Percentiles rank a stretch among this genome's conserved stretches.
These are phyloP conservation scores for Coemansia asiatica DNA, from an alignment of 192 early-diverging fungal species.

Conservation along the genomic window DNA sequence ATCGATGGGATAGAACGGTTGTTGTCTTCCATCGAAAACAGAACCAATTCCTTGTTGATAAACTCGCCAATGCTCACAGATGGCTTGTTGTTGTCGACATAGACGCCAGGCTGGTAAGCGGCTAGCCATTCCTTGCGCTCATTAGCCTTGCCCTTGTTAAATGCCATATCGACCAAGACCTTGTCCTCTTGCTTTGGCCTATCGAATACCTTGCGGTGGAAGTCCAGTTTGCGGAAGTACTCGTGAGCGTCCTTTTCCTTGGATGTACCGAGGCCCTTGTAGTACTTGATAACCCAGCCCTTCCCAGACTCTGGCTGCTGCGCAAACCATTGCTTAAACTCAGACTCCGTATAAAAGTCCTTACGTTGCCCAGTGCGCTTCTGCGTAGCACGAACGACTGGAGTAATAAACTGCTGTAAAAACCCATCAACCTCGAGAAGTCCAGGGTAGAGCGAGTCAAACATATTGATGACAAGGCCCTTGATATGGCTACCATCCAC, in stretches of 20 bases:
- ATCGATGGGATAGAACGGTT: slow-evolving; percentile 90
- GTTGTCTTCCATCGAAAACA: slow-evolving; percentile 95
- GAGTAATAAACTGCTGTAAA: slow-evolving; percentile 94
- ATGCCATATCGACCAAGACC: slow-evolving; percentile 91
- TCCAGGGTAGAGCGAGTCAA: slow-evolving; percentile 92
- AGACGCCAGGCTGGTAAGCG: slow-evolving; percentile 80
- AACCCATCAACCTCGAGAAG: slow-evolving; percentile 89
- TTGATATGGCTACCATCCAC: slow-evolving; percentile 97
- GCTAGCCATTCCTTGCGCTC: slow-evolving; percentile 95
- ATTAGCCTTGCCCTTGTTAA: slow-evolving; percentile 89
- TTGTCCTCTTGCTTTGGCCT: slow-evolving; percentile 61
- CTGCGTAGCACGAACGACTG: slow-evolving; percentile 80
- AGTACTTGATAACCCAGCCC: slow-evolving; percentile 92
- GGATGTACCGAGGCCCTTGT: slow-evolving; percentile 95
- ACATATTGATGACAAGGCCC: slow-evolving; percentile 93
- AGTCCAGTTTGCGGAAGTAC: slow-evolving; percentile 83
- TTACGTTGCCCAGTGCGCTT: slow-evolving; percentile 59
- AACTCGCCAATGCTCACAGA: slow-evolving; percentile 85
- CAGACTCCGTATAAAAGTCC: slow-evolving; percentile 88
- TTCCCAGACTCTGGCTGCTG: slow-evolving; percentile 64
- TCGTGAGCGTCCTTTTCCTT: slow-evolving; percentile 79
- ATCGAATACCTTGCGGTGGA: slow-evolving; percentile 80
- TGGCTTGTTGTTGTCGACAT: slow-evolving; percentile 77
- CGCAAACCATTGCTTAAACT: slow-evolving; percentile 87
- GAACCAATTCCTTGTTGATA: slow-evolving; percentile 91